These are phyloP conservation scores for Kodamaea restingae DNA, from an alignment of 805 yeast species.

Conservation along the genomic window DNA sequence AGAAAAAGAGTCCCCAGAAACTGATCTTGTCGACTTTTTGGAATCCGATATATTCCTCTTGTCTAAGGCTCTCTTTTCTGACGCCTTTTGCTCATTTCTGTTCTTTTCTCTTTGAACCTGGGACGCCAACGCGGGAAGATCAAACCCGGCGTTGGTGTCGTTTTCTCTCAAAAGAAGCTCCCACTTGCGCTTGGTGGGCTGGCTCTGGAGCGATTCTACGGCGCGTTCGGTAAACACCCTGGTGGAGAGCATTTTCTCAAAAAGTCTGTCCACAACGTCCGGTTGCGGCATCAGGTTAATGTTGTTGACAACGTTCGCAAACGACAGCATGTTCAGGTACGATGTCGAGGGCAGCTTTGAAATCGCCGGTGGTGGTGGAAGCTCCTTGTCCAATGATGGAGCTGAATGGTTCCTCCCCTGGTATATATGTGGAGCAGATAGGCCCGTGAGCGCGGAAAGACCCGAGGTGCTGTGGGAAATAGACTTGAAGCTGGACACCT, in stretches of 20 bases:
- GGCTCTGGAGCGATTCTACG: conserved; percentile 27
- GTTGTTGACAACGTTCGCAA: conserved; percentile 29
- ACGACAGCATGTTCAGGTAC: conserved; percentile 16
- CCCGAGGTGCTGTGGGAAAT: neutral
- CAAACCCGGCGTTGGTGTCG: conserved; percentile 35
- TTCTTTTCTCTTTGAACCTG: conserved; percentile 8
- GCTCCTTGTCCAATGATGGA: conserved; percentile 2
- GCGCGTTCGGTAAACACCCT: conserved; percentile 38
- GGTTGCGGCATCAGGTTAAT: conserved; percentile 33
- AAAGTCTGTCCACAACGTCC: conserved; percentile 35
- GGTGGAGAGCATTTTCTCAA: conserved; percentile 34
- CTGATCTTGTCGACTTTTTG: neutral
- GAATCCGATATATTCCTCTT: neutral
- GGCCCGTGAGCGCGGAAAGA: neutral
- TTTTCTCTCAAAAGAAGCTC: conserved; percentile 39
- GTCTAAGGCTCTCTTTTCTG: no score
- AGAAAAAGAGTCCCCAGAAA: neutral
- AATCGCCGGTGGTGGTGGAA: neutral
- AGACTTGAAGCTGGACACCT: neutral
- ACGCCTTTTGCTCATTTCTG: no score
- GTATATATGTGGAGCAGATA: neutral
- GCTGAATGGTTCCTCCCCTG: neutral
- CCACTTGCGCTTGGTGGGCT: conserved; percentile 39
- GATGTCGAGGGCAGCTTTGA: neutral
- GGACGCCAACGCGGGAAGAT: conserved; percentile 23